Base-by-base conservation (phyloP, 768 basidiomycete species). In the Leccinum disarticulatum region DNA sequence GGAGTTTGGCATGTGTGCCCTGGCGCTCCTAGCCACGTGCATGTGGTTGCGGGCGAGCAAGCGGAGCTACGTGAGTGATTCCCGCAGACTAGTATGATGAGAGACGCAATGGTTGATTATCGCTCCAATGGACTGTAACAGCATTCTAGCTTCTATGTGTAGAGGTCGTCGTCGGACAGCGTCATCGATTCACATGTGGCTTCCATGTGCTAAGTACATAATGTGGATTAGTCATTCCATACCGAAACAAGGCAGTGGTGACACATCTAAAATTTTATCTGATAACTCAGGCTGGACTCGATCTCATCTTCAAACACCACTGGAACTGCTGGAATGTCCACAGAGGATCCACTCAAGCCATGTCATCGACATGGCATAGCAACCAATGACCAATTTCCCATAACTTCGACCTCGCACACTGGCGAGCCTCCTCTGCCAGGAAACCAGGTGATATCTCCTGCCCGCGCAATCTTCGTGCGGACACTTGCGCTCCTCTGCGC, bases 401-500 rank as follows among this genome's bases (percentile, higher is more conserved):
- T 38, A 1, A 10, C 47, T 27, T 36, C 61, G 1, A n/a, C 41
- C 28, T 17, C 46, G 13, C 38, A 7, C 15, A 10, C 9, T 22
- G 7, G 15, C 8, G 60, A 61, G 46, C 17, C 27, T n/a, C 31
- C 54, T 5, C 27, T n/a, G 11, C 25, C 25, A 25, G 46, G 17
- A 2, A 43, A 36, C 50, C 63, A 70, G 31, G 55, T 64, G 25
- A 60, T 65, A 61, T 52, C 73, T 25, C 64, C 73, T 22, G 35
- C 62, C 33, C 74, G 77, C 58, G 79, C 81, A 2, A 77, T 80
- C 50, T 71, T 84, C 62, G 77, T 90, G 19, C 79, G 88, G 52
- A 68, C 74, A 2, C 64, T 91, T 22, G 88, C 89, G 14, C 77
- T 91, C 3, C 68, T 88, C 1, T 90, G 87, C 59, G 87, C 87